A percentile compares a stretch with the other conserved stretches of the same genome.
phyloP scores from a whole-genome alignment of 75 land plant species.

The Picea glauca region DNA sequence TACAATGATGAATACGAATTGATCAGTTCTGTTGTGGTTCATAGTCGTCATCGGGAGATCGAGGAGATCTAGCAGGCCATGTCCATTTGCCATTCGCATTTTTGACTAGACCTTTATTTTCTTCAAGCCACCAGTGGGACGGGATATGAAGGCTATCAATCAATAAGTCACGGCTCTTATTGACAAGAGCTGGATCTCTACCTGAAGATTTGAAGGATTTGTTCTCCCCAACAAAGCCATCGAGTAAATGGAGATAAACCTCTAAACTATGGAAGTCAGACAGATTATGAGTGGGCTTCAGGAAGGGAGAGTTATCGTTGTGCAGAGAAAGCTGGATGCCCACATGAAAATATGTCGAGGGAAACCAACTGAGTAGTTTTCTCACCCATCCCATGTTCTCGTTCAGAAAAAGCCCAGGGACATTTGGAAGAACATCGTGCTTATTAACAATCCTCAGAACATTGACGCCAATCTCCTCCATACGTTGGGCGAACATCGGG shows the following conservation, averaged over 20 bases:
- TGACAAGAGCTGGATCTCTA: too few species aligned
- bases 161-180: too few species aligned
- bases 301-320: constrained; percentile 9
- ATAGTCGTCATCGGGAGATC: too few species aligned
- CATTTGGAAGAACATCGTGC: constrained; percentile 21
- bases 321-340: constrained; percentile 20
- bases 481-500: constrained; percentile 8
- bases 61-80: too few species aligned
- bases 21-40: too few species aligned
- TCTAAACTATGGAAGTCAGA: background rate
- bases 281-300: background rate
- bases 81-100: too few species aligned
- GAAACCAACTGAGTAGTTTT: background rate
- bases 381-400: background rate
- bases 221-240: background rate
- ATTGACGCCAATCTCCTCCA: constrained; percentile 13
- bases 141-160: too few species aligned
- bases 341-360: constrained; percentile 16
- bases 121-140: too few species aligned
- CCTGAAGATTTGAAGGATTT: too few species aligned
- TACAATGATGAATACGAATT: too few species aligned
- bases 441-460: constrained; percentile 21
- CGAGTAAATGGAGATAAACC: constrained; percentile 9
- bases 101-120: too few species aligned
- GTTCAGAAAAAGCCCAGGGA: constrained; percentile 18